Conservation (phyloP, 1,284 basidiomycete genomes). For the Ustilago shanxiensis region DNA sequence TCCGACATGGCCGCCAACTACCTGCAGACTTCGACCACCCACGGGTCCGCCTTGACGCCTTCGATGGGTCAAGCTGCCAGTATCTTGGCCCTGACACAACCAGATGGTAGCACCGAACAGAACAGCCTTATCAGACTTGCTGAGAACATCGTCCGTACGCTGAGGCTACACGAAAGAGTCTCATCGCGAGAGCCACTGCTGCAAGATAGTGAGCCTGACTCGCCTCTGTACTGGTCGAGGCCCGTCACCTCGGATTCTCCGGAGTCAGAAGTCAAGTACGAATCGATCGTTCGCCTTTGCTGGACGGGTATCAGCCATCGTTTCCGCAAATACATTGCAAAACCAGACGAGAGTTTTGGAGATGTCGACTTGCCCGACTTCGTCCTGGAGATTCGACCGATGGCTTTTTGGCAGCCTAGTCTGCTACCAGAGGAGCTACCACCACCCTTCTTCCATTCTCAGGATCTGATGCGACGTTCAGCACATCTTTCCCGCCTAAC, state of each 20-base stretch:
- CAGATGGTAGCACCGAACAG: conserved; percentile 48
- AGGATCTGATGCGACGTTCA: conserved; percentile 47
- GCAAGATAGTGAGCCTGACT: conserved; percentile 46
- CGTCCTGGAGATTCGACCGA: conserved; percentile 41
- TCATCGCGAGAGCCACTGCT: conserved; percentile 35
- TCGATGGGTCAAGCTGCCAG: conserved; percentile 50
- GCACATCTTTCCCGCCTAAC: conserved; percentile 38
- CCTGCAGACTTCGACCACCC: conserved; percentile 35
- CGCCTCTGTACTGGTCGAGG: conserved; percentile 45
- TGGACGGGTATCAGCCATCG: conserved; percentile 53
- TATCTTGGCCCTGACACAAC: conserved; percentile 45
- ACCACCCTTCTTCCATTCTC: conserved; percentile 51
- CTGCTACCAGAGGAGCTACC: conserved; percentile 39
- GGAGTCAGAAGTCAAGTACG: conserved; percentile 55
- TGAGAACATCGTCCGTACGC: conserved; percentile 40
- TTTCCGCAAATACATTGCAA: conserved; percentile 45
- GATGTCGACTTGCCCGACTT: conserved; percentile 38
- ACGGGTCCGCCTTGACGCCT: conserved; percentile 29
- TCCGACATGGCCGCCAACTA: conserved; percentile 41
- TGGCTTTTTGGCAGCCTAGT: conserved; percentile 55
- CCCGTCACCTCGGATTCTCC: conserved; percentile 38
- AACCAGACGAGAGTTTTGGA: conserved; percentile 42
- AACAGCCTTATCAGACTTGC: conserved; percentile 34
- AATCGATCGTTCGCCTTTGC: conserved; percentile 48
- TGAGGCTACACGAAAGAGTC: conserved; percentile 33